These are phyloP conservation scores for Nicotiana attenuata DNA, from an alignment of 257 asterid species.

Conservation along the genomic window DNA sequence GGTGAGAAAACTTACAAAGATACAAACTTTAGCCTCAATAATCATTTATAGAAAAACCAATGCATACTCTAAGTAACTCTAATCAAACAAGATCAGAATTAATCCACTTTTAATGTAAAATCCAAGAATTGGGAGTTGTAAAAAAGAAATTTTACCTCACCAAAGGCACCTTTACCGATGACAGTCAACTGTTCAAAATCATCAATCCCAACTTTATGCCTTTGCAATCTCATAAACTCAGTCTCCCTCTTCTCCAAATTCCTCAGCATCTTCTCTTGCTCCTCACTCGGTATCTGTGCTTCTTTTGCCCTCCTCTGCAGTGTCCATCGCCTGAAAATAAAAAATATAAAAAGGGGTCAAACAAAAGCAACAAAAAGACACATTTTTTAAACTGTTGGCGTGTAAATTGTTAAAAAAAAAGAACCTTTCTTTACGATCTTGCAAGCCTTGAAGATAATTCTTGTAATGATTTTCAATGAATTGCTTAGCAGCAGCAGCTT, in stretches of 20 bases:
- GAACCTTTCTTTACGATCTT: conserved; percentile 92
- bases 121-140: not conserved
- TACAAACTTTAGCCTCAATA: not conserved
- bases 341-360: not conserved
- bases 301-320: conserved; percentile 88
- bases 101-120: not conserved
- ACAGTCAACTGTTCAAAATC: conserved; percentile 88
- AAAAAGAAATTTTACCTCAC: conserved; percentile 45
- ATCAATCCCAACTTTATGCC: conserved; percentile 97
- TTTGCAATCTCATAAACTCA: conserved; percentile 93
- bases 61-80: not conserved
- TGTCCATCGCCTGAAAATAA: conserved; percentile 62
- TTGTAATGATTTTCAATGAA: conserved; percentile 93
- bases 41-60: not conserved
- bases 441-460: conserved; percentile 81
- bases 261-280: conserved; percentile 83
- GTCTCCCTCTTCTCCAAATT: conserved; percentile 94
- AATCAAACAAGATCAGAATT: not conserved
- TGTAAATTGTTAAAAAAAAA: not conserved
- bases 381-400: not conserved
- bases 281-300: conserved; percentile 76
- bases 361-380: not conserved
- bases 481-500: conserved; percentile 96
- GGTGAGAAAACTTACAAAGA: not conserved
- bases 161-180: conserved; percentile 96